Percentiles rank a stretch among this genome's conserved stretches.
Evolutionary conservation across 345 rosid genomes (phyloP).

Genomic region (Tarenaya hassleriana): DNA sequence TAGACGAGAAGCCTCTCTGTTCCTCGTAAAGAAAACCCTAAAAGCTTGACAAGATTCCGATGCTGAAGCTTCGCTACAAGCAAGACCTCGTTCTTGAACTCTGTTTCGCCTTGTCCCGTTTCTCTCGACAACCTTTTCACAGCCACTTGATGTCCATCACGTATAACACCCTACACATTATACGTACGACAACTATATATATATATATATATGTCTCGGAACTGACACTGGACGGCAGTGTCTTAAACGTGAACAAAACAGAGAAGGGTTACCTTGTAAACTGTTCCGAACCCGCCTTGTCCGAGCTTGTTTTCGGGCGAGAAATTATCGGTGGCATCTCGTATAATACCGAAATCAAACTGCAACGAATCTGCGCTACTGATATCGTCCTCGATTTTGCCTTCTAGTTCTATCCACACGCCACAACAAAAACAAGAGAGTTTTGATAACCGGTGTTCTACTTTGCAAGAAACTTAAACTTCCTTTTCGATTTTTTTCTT

Average conservation of each 20-base stretch:
- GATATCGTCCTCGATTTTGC: background rate
- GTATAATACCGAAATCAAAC: slow-evolving; percentile 26
- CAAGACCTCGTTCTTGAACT: slow-evolving; percentile 38
- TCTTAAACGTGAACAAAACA: background rate
- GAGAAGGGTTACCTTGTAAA: slow-evolving; percentile 16
- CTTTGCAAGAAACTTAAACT: background rate
- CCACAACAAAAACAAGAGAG: background rate
- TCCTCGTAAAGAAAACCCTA: slow-evolving; percentile 39
- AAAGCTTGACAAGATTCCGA: slow-evolving; percentile 39
- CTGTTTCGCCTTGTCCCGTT: slow-evolving; percentile 32
- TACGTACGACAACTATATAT: background rate
- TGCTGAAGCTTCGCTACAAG: slow-evolving; percentile 34
- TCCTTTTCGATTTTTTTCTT: background rate
- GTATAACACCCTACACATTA: slow-evolving; percentile 26
- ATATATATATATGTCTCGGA: no score
- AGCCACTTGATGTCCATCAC: slow-evolving; percentile 27
- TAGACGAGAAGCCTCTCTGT: slow-evolving; percentile 40
- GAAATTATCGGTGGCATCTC: slow-evolving; percentile 34
- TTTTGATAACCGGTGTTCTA: background rate
- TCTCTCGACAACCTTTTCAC: slow-evolving; percentile 32
- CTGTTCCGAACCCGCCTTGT: slow-evolving; percentile 41
- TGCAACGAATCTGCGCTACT: slow-evolving; percentile 23
- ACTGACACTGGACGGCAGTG: no score
- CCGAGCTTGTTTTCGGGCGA: slow-evolving; percentile 33
- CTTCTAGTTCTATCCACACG: background rate